Evolutionary conservation across 1,284 basidiomycete species (phyloP).

Genomic region (Cryptococcus deneoformans): DNA sequence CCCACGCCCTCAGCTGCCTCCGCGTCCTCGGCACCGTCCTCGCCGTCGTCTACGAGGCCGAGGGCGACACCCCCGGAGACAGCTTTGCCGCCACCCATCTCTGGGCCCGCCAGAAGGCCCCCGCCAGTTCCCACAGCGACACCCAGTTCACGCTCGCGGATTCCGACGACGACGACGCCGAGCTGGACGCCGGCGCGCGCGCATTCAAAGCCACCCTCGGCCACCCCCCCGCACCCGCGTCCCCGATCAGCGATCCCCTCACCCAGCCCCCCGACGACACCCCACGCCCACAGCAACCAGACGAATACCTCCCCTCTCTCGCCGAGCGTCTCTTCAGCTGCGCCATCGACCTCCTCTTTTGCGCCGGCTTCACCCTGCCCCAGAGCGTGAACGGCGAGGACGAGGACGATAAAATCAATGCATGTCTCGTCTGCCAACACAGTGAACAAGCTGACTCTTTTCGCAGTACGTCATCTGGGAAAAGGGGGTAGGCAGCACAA

Average conservation of each 20-base stretch:
- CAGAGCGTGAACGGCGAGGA: conserved; percentile 66
- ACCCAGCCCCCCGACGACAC: conserved; percentile 17
- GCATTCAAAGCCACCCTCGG: conserved; percentile 43
- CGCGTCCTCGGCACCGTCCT: conserved; percentile 81
- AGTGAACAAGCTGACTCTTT: background rate
- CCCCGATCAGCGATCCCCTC: conserved; percentile 21
- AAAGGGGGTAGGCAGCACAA: conserved; percentile 80
- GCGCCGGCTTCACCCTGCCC: conserved; percentile 85
- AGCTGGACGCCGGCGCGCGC: conserved; percentile 63
- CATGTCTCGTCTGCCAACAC: conserved; percentile 17
- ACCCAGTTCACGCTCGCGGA: conserved; percentile 36
- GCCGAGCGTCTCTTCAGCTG: conserved; percentile 74
- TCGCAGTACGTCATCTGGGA: conserved; percentile 63
- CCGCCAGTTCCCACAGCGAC: conserved; percentile 63
- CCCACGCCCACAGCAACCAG: conserved; percentile 34
- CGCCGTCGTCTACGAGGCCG: conserved; percentile 79
- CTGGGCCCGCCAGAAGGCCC: conserved; percentile 14
- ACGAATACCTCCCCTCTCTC: conserved; percentile 62
- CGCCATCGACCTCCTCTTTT: conserved; percentile 80
- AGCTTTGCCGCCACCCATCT: conserved; percentile 25
- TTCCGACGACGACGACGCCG: conserved; percentile 53
- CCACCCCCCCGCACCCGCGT: conserved; percentile 27
- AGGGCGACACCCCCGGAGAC: conserved; percentile 60
- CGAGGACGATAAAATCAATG: conserved; percentile 71
- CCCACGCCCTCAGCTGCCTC: conserved; percentile 82